phyloP scores from a whole-genome alignment of 805 yeast species.

The Myxozyma udenii region DNA sequence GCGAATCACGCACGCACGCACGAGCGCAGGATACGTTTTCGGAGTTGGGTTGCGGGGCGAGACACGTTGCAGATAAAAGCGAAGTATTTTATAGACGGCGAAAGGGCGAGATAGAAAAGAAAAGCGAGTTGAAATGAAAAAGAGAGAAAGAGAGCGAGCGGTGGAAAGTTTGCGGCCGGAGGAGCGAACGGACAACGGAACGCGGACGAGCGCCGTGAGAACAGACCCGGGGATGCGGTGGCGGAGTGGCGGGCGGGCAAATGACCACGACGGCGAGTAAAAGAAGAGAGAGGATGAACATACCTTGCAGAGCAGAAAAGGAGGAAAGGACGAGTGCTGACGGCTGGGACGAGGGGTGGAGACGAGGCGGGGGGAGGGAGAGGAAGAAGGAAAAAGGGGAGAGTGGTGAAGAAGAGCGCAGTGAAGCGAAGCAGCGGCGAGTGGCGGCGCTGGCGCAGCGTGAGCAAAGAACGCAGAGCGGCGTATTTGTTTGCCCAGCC shows the following conservation, averaged over 20 bases:
- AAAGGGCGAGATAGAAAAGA: too few relatives aligned
- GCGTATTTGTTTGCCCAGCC: too few relatives aligned
- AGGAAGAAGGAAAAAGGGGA: neutral
- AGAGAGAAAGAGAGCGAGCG: neutral
- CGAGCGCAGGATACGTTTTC: neutral
- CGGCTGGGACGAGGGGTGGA: neutral
- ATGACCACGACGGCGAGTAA: neutral
- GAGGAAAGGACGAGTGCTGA: neutral
- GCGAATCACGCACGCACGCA: neutral
- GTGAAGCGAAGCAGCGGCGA: neutral
- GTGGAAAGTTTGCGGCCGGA: neutral
- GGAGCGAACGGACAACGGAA: neutral
- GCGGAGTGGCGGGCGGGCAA: neutral
- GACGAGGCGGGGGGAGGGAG: neutral
- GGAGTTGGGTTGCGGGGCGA: slow-evolving; percentile 1
- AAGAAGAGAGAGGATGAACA: neutral
- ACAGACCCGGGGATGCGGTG: neutral
- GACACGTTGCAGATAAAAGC: neutral
- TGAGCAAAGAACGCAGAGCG: too few relatives aligned
- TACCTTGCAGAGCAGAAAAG: neutral
- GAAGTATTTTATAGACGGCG: neutral
- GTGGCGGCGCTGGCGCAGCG: too few relatives aligned
- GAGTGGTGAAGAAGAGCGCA: neutral
- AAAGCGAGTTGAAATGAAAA: neutral
- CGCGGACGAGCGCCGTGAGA: neutral